These are phyloP conservation scores for Yarrowia hollandica DNA, from an alignment of 805 yeast genomes.

Conservation along the genomic window DNA sequence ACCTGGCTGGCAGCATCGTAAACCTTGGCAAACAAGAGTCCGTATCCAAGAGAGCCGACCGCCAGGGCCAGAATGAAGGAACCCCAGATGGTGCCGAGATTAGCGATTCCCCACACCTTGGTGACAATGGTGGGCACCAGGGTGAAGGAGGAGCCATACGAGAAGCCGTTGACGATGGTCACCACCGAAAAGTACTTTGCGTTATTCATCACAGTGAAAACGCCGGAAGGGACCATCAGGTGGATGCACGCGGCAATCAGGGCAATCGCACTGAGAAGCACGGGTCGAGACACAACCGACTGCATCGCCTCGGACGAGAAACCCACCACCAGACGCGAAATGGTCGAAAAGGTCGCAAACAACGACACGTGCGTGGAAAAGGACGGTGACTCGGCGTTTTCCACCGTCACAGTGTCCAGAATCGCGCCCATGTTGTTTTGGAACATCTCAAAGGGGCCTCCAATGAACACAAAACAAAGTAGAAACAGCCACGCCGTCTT, in stretches of 20 bases:
- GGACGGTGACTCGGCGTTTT: conserved; percentile 32
- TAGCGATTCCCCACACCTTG: conserved; percentile 81
- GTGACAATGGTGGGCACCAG: conserved; percentile 82
- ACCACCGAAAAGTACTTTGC: conserved; percentile 37
- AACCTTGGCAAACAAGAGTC: conserved; percentile 64
- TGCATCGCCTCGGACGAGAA: conserved; percentile 62
- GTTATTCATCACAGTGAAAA: conserved; percentile 34
- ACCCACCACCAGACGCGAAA: conserved; percentile 67
- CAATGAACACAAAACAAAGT: conserved; percentile 59
- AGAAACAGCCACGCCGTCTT: conserved; percentile 59
- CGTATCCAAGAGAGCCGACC: conserved; percentile 67
- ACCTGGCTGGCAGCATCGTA: conserved; percentile 47
- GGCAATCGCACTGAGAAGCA: conserved; percentile 39
- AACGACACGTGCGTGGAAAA: conserved; percentile 49
- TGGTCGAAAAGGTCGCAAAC: conserved; percentile 68
- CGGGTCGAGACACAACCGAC: conserved; percentile 37
- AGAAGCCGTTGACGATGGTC: conserved; percentile 60
- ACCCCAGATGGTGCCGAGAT: conserved; percentile 93
- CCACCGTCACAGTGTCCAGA: conserved; percentile 45
- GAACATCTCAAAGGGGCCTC: conserved; percentile 86
- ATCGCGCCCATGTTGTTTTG: conserved; percentile 81
- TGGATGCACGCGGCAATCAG: conserved; percentile 45
- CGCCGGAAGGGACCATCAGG: conserved; percentile 34
- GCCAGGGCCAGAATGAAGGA: conserved; percentile 87
- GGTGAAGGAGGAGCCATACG: conserved; percentile 84